phyloP scores from a whole-genome alignment of 345 rosid species.

The Acer saccharum region DNA sequence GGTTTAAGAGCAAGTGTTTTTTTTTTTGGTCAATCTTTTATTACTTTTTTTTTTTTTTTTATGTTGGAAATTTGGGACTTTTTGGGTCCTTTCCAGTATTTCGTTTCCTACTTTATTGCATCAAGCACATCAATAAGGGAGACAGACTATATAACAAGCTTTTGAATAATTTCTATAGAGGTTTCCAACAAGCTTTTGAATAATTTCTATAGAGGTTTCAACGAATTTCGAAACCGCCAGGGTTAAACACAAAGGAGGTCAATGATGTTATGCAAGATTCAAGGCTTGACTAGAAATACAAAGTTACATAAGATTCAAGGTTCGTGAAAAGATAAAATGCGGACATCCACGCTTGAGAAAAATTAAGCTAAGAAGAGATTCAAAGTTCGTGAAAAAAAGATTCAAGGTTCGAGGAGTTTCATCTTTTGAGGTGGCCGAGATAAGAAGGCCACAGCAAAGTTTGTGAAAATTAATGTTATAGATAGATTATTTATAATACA shows the following conservation, averaged over 20 bases:
- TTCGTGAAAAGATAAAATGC: no score
- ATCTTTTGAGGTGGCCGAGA: background rate
- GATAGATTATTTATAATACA: background rate
- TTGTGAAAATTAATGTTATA: background rate
- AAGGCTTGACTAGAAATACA: background rate
- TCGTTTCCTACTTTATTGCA: no score
- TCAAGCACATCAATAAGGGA: background rate
- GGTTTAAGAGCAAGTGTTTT: no score
- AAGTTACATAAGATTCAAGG: background rate
- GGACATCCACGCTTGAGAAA: no score
- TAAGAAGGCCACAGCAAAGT: background rate
- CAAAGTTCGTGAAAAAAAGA: no score
- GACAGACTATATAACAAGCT: background rate
- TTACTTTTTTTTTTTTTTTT: no score
- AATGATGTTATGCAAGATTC: background rate
- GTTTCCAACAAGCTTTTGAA: background rate
- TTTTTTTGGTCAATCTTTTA: no score
- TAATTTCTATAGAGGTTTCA: background rate
- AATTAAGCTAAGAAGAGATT: no score
- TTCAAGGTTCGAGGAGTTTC: no score
- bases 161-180: no score
- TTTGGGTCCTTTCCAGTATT: no score
- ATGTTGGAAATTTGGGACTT: no score
- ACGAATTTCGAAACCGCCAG: background rate
- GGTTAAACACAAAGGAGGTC: background rate